phyloP scores from a whole-genome alignment of 1,284 basidiomycete species.

The Xerocomus nothofagi region DNA sequence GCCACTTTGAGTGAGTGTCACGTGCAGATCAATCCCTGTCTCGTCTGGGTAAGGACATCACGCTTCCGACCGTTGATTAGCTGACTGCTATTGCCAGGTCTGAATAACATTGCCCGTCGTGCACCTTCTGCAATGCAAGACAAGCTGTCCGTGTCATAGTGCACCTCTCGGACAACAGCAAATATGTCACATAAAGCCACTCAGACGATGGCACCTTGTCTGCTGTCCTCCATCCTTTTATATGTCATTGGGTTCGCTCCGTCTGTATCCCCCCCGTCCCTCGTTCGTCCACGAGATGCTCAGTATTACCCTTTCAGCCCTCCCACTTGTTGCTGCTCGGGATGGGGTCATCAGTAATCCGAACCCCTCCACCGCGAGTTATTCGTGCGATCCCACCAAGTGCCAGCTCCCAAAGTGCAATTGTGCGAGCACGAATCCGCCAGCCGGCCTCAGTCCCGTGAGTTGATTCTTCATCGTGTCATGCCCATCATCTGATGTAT shows the following conservation, averaged over 20 bases:
- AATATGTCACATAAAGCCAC: too few relatives aligned
- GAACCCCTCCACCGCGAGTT: background rate
- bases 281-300: background rate
- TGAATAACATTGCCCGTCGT: background rate
- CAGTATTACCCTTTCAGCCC: background rate
- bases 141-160: background rate
- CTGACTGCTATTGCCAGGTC: background rate
- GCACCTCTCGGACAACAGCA: too few relatives aligned
- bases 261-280: too few relatives aligned
- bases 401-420: slow-evolving; percentile 8
- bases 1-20: background rate
- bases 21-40: slow-evolving; percentile 1
- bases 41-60: background rate
- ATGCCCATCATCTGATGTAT: background rate
- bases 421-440: slow-evolving; percentile 1
- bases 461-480: background rate
- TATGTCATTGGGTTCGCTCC: background rate
- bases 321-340: slow-evolving; percentile 2
- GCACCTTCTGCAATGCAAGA: background rate
- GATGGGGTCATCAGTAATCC: background rate
- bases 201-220: background rate
- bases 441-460: slow-evolving; percentile 5
- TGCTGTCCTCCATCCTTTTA: slow-evolving; percentile 1
- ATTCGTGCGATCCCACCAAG: slow-evolving; percentile 1
- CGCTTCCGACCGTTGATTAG: background rate